Evolutionary conservation across 2,329 filamentous ascomycete species (phyloP), one percentile per base, ranked within the genome.

Genomic region (Cladophialophora carrionii): DNA sequence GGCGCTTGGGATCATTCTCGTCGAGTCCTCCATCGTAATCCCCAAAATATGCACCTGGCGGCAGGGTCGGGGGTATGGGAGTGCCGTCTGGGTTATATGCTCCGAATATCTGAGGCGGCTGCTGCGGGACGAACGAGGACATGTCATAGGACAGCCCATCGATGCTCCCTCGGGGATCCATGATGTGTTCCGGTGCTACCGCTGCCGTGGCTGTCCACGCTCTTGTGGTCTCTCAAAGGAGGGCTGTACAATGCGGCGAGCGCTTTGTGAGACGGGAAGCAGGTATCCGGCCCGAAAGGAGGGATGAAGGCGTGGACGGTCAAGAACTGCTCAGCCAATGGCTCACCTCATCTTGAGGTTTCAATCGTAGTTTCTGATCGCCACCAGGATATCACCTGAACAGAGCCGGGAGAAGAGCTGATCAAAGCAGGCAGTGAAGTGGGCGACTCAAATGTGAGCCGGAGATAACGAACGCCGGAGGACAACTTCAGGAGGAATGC

Each of bases 1-100:
- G 85, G 75, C 92, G 85, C 83, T 96, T 98, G 22, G 92, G 87
- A 74, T 97, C 94, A 72, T 88, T 91, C 61, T 84, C 84, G 72
- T 83, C 82, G 59, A 85, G 81, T 57, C 80, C 79, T 62, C 75
- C 76, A 68, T 77, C 72, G 58, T 84, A 82, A 66, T 81, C 79
- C 22, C 75, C 72, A 63, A 78, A 81, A 49, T 76, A 73, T 24
- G 71, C 72, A 56, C 71, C 77, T 57, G 71, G 72, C 37, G 68
- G 67, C 57, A 78, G 82, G 62, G 85, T 78, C 61, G 86, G 80
- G 61, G 80, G 77, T 65, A 88, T 81, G 9, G 87, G 80, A 62
- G 90, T 78, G 55, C 84, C 84, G 73, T 90, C 87, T 52, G 82
- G 78, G 52, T 79, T 76, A 72, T 89, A 90, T 61, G 79, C 79